These are phyloP conservation scores for Penicillium taxi DNA, from an alignment of 495 filamentous ascomycete species.

Conservation along the genomic window DNA sequence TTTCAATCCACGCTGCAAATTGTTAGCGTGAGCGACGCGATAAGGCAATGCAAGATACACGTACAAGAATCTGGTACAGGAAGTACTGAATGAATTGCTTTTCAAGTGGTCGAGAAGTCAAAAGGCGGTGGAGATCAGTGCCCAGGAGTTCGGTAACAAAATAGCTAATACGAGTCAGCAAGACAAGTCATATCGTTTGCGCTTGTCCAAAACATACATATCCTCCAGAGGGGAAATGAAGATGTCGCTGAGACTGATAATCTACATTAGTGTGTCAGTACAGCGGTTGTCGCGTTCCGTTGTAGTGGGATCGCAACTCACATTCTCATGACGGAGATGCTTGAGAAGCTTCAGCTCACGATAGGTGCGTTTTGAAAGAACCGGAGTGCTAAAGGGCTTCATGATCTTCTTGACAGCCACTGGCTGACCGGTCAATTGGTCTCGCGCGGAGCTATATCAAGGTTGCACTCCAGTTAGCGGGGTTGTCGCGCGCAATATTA, in stretches of 20 bases:
- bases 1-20: slow-evolving; percentile 79
- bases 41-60: slow-evolving; percentile 64
- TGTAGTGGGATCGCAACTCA: slow-evolving; percentile 28
- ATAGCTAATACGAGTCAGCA: slow-evolving; percentile 59
- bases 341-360: slow-evolving; percentile 95
- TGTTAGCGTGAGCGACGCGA: slow-evolving; percentile 55
- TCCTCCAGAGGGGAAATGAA: slow-evolving; percentile 99
- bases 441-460: slow-evolving; percentile 72
- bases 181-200: slow-evolving; percentile 6
- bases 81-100: slow-evolving; percentile 99
- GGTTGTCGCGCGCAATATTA: slow-evolving; percentile 12
- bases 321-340: slow-evolving; percentile 94
- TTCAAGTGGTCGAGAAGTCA: slow-evolving; percentile 92
- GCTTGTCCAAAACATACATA: slow-evolving; percentile 57
- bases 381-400: slow-evolving; percentile 99
- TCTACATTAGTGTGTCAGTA: slow-evolving; percentile 44
- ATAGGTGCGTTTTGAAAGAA: slow-evolving; percentile 94
- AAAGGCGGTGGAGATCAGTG: slow-evolving; percentile 89
- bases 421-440: slow-evolving; percentile 90
- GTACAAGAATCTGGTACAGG: slow-evolving; percentile 93
- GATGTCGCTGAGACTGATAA: slow-evolving; percentile 97
- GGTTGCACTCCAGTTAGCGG: slow-evolving; percentile 12
- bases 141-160: slow-evolving; percentile 97
- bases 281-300: background rate
- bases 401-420: slow-evolving; percentile 99